These are phyloP conservation scores for Fusarium floridanum DNA, from an alignment of 2,329 filamentous ascomycete species.

Conservation along the genomic window DNA sequence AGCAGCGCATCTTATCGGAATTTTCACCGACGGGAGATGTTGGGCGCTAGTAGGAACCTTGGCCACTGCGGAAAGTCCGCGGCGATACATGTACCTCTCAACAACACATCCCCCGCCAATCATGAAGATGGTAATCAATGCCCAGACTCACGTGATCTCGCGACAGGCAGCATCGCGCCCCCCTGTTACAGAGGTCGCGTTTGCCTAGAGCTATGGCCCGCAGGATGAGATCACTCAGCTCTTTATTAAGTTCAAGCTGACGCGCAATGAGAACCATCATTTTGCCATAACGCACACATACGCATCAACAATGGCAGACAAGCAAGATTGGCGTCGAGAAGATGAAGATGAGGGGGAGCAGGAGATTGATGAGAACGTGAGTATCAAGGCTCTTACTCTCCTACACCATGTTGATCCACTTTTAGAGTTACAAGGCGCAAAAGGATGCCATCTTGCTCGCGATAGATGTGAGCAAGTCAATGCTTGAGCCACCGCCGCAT, in stretches of 20 bases:
- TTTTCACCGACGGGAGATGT: constrained; percentile 12
- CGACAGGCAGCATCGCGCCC: constrained; percentile 39
- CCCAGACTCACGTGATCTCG: constrained; percentile 49
- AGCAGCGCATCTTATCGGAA: constrained; percentile 38
- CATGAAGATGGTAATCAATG: constrained; percentile 37
- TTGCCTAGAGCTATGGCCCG: constrained; percentile 48
- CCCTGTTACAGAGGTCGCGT: constrained; percentile 46
- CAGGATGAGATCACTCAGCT: constrained; percentile 40
- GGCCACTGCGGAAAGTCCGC: background rate
- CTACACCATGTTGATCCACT: constrained; percentile 26
- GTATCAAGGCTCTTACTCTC: constrained; percentile 35
- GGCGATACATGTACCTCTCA: constrained; percentile 26
- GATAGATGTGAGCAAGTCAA: constrained; percentile 90
- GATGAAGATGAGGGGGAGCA: constrained; percentile 75
- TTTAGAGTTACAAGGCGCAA: constrained; percentile 85
- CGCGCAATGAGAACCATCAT: constrained; percentile 31
- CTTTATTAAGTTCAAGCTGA: constrained; percentile 40
- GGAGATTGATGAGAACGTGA: constrained; percentile 72
- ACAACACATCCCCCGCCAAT: constrained; percentile 42
- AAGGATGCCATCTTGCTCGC: constrained; percentile 99
- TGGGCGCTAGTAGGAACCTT: constrained; percentile 23
- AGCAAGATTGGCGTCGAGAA: constrained; percentile 61
- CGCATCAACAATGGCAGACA: constrained; percentile 50
- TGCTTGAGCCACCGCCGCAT: constrained; percentile 77
- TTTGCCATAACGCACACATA: constrained; percentile 15